These are phyloP conservation scores for Cucurbita pepo DNA, from an alignment of 306 rosid species.

Conservation along the genomic window DNA sequence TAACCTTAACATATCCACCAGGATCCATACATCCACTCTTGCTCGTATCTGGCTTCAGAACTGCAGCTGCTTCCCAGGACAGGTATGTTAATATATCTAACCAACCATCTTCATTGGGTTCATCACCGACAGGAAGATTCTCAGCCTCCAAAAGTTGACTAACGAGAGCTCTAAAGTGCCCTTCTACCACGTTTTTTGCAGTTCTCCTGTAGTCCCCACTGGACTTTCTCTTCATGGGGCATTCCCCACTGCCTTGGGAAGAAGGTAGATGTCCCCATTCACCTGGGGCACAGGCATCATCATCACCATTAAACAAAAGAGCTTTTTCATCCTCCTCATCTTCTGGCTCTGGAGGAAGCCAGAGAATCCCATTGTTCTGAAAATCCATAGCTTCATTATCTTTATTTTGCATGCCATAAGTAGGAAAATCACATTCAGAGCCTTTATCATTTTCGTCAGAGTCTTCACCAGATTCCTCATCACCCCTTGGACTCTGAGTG, in stretches of 20 bases:
- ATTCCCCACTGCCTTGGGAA: conserved; percentile 71
- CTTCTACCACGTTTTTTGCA: conserved; percentile 80
- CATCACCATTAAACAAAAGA: conserved; percentile 52
- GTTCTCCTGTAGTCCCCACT: conserved; percentile 58
- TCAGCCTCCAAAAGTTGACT: conserved; percentile 84
- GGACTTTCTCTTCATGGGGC: conserved; percentile 47
- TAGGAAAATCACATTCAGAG: conserved; percentile 48
- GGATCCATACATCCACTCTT: conserved; percentile 95
- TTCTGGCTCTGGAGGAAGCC: conserved; percentile 99
- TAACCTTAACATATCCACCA: conserved; percentile 82
- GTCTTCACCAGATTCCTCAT: conserved; percentile 8
- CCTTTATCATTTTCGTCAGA: conserved; percentile 42
- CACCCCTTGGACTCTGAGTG: conserved; percentile 4
- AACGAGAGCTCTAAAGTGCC: conserved; percentile 87
- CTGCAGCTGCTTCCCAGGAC: conserved; percentile 94
- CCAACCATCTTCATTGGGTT: conserved; percentile 50
- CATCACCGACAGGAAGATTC: conserved; percentile 50
- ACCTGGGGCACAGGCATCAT: conserved; percentile 37
- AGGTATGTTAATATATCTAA: conserved; percentile 72
- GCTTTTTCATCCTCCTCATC: conserved; percentile 74
- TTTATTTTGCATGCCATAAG: conserved; percentile 34
- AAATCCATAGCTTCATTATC: conserved; percentile 76
- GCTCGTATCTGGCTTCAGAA: conserved; percentile 89
- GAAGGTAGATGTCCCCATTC: conserved; percentile 61
- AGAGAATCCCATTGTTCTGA: conserved; percentile 82